Evolutionary conservation across 1,284 basidiomycete genomes (phyloP).

Genomic region (Apiotrichum domesticum): DNA sequence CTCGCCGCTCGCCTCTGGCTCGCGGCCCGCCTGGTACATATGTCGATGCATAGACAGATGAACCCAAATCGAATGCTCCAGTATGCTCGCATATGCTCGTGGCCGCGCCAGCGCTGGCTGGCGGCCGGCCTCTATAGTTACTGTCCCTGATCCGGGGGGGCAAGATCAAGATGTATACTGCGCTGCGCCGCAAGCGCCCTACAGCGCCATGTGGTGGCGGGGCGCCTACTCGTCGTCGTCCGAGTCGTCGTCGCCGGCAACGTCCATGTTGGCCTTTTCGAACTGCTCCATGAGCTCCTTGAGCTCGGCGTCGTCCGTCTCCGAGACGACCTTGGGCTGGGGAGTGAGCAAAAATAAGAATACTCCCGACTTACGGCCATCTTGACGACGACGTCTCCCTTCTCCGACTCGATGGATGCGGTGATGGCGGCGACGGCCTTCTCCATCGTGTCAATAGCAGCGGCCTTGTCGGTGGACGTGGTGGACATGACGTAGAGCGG

Average conservation of each 20-base stretch:
- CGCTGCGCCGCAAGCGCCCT: no score
- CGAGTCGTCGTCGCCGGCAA: conserved; percentile 75
- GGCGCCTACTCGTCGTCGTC: conserved; percentile 39
- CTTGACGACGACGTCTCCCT: conserved; percentile 84
- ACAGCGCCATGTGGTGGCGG: neutral
- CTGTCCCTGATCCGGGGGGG: no score
- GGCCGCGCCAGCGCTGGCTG: neutral
- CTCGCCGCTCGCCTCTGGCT: no score
- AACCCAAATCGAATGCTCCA: neutral
- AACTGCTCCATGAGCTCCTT: conserved; percentile 91
- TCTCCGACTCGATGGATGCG: conserved; percentile 70
- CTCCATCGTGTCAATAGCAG: conserved; percentile 87
- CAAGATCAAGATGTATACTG: no score
- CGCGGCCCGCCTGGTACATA: neutral
- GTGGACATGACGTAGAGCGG: conserved; percentile 93
- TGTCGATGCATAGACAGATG: neutral
- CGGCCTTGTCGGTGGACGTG: conserved; percentile 94
- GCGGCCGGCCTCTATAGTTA: neutral
- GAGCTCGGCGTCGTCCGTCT: conserved; percentile 91
- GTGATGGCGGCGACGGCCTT: conserved; percentile 89
- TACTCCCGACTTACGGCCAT: conserved; percentile 67
- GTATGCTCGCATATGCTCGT: neutral
- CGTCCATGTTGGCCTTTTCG: conserved; percentile 83
- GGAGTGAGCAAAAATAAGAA: neutral
- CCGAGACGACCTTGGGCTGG: conserved; percentile 93